phyloP scores from a whole-genome alignment of 1,284 basidiomycete genomes.

The Trametes versicolor region DNA sequence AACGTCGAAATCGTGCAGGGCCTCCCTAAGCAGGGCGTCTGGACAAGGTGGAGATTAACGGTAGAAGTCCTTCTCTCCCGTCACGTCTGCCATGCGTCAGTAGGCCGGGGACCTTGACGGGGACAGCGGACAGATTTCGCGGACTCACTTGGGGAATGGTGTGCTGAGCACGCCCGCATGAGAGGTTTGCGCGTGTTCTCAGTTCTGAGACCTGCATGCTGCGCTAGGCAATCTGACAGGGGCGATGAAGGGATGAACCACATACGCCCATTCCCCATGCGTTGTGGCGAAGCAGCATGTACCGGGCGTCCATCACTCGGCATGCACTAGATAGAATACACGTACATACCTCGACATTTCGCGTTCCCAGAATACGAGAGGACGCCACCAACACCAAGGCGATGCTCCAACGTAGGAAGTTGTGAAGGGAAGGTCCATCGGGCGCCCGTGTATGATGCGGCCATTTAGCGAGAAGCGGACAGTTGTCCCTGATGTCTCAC shows the following conservation, averaged over 20 bases:
- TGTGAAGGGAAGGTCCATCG: background rate
- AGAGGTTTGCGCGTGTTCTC: constrained; percentile 1
- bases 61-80: constrained; percentile 23
- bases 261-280: background rate
- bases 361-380: background rate
- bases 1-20: constrained; percentile 21
- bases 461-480: background rate
- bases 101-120: background rate
- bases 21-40: constrained; percentile 11
- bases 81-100: constrained; percentile 19
- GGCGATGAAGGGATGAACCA: constrained; percentile 6
- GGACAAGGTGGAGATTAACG: constrained; percentile 20
- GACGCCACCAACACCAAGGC: background rate
- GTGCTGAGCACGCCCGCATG: background rate
- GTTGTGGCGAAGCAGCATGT: background rate
- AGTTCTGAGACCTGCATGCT: constrained; percentile 3
- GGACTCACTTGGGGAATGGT: background rate
- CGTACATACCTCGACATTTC: background rate
- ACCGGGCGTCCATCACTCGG: background rate
- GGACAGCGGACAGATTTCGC: background rate
- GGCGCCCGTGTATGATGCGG: background rate
- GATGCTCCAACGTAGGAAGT: background rate
- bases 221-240: constrained; percentile 12
- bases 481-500: background rate
- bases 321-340: background rate